These are phyloP conservation scores for Arthrobotrys sphaeroides DNA, from an alignment of 2,329 filamentous ascomycete species.

Conservation along the genomic window DNA sequence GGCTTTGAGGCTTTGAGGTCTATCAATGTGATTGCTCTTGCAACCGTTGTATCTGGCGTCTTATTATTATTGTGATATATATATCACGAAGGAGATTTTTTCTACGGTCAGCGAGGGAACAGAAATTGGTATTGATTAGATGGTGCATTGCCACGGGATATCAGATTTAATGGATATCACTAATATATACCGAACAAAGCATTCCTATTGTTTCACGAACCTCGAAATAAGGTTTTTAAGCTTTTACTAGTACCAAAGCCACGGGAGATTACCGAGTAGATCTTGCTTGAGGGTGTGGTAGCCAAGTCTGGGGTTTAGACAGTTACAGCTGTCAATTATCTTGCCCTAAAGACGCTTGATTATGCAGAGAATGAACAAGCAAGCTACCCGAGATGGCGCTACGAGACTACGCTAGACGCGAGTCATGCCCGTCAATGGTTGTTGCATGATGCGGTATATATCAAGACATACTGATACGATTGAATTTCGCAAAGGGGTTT, in stretches of 20 bases:
- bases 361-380: neutral
- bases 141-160: too few relatives aligned
- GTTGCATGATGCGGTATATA: neutral
- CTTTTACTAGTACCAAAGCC: conserved; percentile 25
- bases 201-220: conserved; percentile 19
- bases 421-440: neutral
- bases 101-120: neutral
- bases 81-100: neutral
- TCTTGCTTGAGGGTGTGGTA: conserved; percentile 51
- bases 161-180: neutral
- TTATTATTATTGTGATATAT: neutral
- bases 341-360: neutral
- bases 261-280: conserved; percentile 49
- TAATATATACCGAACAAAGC: neutral
- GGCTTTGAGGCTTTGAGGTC: neutral
- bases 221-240: conserved; percentile 54
- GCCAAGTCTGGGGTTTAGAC: conserved; percentile 35
- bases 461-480: neutral
- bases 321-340: neutral
- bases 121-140: too few relatives aligned
- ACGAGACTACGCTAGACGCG: neutral
- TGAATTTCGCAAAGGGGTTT: neutral
- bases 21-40: neutral
- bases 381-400: conserved; percentile 6
- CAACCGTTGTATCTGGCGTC: neutral